Conservation (phyloP, 2,329 filamentous ascomycete genomes). For the Aspergillus sojae region DNA sequence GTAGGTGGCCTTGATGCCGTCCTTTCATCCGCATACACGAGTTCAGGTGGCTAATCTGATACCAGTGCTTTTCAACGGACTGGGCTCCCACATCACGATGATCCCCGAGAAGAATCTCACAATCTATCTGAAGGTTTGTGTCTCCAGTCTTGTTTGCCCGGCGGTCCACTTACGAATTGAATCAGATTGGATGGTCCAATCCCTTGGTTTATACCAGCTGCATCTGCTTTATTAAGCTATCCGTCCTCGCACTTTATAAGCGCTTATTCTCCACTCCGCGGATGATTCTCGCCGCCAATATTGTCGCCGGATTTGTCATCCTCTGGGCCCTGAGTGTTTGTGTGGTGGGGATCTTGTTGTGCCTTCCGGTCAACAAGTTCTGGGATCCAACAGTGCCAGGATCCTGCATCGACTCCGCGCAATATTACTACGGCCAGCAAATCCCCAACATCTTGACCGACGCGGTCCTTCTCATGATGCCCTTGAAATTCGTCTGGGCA, state of each 20-base stretch:
- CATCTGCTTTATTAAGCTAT: conserved; percentile 31
- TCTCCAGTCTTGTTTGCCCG: neutral
- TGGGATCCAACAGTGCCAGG: conserved; percentile 29
- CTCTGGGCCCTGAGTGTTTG: conserved; percentile 28
- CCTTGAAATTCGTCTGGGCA: conserved; percentile 29
- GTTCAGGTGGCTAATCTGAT: neutral
- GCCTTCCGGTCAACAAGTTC: conserved; percentile 29
- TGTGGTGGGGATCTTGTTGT: conserved; percentile 26
- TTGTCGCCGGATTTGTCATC: conserved; percentile 24
- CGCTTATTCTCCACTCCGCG: conserved; percentile 27
- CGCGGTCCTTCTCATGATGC: conserved; percentile 30
- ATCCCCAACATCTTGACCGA: conserved; percentile 36
- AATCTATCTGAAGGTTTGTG: conserved; percentile 28
- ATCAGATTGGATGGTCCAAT: conserved; percentile 31
- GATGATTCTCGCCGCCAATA: conserved; percentile 25
- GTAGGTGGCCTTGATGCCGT: conserved; percentile 20
- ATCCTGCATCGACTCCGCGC: conserved; percentile 27
- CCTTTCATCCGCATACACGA: neutral
- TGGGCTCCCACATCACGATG: conserved; percentile 32
- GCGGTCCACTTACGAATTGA: conserved; percentile 1
- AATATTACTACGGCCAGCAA: conserved; percentile 33
- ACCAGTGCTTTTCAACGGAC: conserved; percentile 29
- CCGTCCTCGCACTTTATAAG: conserved; percentile 32
- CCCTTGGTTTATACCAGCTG: conserved; percentile 30
- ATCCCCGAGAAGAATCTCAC: conserved; percentile 27